Percentiles rank a stretch among this genome's conserved stretches.
Evolutionary conservation across 371 early-diverging fungal species (phyloP).

Genomic region (Lichtheimia ornata): DNA sequence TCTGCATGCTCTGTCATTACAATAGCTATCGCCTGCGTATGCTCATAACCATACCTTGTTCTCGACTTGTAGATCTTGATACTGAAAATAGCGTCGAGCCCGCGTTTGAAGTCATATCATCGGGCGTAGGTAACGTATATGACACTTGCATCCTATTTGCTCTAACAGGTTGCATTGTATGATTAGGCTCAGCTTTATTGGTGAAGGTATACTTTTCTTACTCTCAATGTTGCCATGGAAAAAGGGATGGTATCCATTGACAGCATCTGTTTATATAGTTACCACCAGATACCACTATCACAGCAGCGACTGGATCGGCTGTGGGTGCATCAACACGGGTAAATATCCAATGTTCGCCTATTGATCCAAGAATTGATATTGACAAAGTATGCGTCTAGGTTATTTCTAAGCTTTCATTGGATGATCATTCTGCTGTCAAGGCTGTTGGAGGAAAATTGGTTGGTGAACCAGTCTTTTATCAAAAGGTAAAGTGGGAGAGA

Average conservation of each 20-base stretch:
- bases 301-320: conserved; percentile 63
- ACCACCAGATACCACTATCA: conserved; percentile 65
- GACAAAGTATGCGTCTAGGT: conserved; percentile 24
- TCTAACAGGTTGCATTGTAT: background rate
- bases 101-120: conserved; percentile 60
- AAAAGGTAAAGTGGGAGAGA: conserved; percentile 47
- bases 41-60: background rate
- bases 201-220: conserved; percentile 33
- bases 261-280: conserved; percentile 25
- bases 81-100: conserved; percentile 56
- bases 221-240: background rate
- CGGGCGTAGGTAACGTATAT: conserved; percentile 50
- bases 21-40: background rate
- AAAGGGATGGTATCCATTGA: background rate
- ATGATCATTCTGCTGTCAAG: conserved; percentile 45
- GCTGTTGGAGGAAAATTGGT: conserved; percentile 55
- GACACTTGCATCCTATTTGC: conserved; percentile 2
- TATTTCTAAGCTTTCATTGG: conserved; percentile 51
- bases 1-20: conserved; percentile 5
- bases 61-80: conserved; percentile 36
- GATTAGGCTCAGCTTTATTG: conserved; percentile 41
- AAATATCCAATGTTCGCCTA: background rate
- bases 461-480: conserved; percentile 60
- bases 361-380: background rate
- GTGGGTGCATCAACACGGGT: conserved; percentile 63